Evolutionary conservation across 2,329 filamentous ascomycete genomes (phyloP), one percentile per base, ranked within the genome.

Genomic region (Stachybotrys elegans): DNA sequence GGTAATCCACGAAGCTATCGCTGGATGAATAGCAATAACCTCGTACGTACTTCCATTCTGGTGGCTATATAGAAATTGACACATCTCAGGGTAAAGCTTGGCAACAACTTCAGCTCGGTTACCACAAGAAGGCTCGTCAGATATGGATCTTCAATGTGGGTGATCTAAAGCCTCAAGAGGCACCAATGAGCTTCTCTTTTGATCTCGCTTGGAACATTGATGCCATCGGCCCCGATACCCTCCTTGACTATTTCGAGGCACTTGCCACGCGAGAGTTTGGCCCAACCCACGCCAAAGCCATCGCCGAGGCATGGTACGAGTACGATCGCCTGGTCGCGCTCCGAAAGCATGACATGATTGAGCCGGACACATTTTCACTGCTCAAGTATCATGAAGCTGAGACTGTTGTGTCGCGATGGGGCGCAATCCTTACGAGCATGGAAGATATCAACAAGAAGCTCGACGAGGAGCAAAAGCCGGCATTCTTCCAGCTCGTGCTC

Each of bases 61-160:
- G n/a, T n/a, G n/a, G n/a, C n/a, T n/a, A n/a, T n/a, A 25, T 4
- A 29, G 19, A 27, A 14, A 13, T 23, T n/a, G 19, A 29, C 17
- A 5, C 11, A 16, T 5, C 4, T 13, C 68, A 48, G 78, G 83
- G 57, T 69, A 60, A 60, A 25, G 49, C 53, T 5, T 53, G 48
- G 39, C 78, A 57, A 69, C 48, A 63, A 52, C 70, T 81, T 56
- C 66, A 68, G 38, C 64, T 76, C 21, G 71, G 77, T 1, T 76
- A 82, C 46, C 64, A 75, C 20, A 68, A 76, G 20, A 68, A 76
- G 3, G 80, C 81, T 2, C 69, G 73, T 37, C 68, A 72, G 22
- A 79, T 84, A 46, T 84, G 80, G 81, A 71, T 84, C 36, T 74
- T 83, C 49, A 84, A 84, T 50, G 75, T 84, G 5, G 80, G 79